These are phyloP conservation scores for Apiotrichum gracile DNA, from an alignment of 1,284 basidiomycete species.

Conservation along the genomic window DNA sequence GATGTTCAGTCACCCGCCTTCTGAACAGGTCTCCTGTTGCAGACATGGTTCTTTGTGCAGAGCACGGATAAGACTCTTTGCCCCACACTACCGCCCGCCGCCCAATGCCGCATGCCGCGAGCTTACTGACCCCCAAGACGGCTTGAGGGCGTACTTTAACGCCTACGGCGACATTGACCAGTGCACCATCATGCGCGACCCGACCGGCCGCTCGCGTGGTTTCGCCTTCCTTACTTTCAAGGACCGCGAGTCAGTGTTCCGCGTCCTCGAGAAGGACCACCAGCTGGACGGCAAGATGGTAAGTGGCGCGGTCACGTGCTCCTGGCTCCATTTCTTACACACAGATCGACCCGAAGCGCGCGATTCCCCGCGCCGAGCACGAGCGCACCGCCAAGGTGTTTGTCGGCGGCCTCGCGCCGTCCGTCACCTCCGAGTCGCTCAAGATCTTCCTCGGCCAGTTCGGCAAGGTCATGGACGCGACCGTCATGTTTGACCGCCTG, in stretches of 20 bases:
- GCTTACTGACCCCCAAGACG: slow-evolving; percentile 52
- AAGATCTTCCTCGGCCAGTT: slow-evolving; percentile 81
- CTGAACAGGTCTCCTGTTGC: too few relatives aligned
- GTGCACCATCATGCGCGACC: slow-evolving; percentile 93
- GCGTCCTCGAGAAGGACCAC: slow-evolving; percentile 83
- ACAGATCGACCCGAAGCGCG: slow-evolving; percentile 99
- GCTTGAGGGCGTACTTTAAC: slow-evolving; percentile 73
- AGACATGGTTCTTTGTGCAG: too few relatives aligned
- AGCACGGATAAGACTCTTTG: too few relatives aligned
- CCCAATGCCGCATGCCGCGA: too few relatives aligned
- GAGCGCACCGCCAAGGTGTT: slow-evolving; percentile 89
- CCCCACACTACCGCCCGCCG: too few relatives aligned
- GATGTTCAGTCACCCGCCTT: too few relatives aligned
- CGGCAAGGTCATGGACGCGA: slow-evolving; percentile 91
- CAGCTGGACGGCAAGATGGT: slow-evolving; percentile 90
- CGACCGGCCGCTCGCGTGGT: slow-evolving; percentile 79
- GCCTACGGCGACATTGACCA: slow-evolving; percentile 88
- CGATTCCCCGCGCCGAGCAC: slow-evolving; percentile 91
- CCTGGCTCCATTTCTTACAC: slow-evolving; percentile 1
- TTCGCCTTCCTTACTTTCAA: slow-evolving; percentile 93
- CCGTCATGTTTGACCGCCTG: slow-evolving; percentile 97
- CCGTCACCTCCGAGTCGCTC: slow-evolving; percentile 89
- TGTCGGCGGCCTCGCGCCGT: slow-evolving; percentile 86
- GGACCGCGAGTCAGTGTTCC: slow-evolving; percentile 77
- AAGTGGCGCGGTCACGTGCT: slow-evolving; percentile 46